phyloP scores from a whole-genome alignment of 164 flowering plant genomes.

The Magnolia kwangsiensis region DNA sequence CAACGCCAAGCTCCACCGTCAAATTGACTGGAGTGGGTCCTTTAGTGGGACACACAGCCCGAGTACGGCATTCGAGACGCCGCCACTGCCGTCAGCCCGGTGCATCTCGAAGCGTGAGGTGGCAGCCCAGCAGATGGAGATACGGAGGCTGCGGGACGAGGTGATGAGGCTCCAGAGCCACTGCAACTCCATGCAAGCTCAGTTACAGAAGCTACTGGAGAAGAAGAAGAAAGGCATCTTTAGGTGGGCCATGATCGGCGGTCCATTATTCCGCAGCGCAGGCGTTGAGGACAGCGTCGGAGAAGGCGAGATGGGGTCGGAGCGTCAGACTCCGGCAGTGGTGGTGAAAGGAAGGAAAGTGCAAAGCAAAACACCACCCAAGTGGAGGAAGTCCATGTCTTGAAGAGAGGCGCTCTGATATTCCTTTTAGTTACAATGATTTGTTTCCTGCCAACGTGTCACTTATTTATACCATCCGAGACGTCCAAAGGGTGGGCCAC shows the following conservation, averaged over 20 bases:
- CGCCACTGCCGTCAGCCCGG: slow-evolving; percentile 18
- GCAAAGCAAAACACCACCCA: slow-evolving; percentile 27
- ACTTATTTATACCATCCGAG: not conserved
- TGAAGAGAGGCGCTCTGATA: slow-evolving; percentile 11
- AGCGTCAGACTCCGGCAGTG: slow-evolving; percentile 33
- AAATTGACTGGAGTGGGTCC: slow-evolving; percentile 66
- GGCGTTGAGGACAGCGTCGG: slow-evolving; percentile 20
- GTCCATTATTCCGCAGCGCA: slow-evolving; percentile 20
- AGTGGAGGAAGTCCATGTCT: slow-evolving; percentile 71
- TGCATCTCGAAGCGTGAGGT: slow-evolving; percentile 64
- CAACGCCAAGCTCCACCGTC: slow-evolving; percentile 46
- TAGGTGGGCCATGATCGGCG: slow-evolving; percentile 55
- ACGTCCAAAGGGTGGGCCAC: too few relatives aligned
- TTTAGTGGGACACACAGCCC: slow-evolving; percentile 52
- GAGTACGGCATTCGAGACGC: slow-evolving; percentile 13
- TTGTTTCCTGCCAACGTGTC: too few relatives aligned
- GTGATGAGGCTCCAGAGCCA: slow-evolving; percentile 65
- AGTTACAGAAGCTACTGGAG: slow-evolving; percentile 54
- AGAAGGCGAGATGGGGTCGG: slow-evolving; percentile 28
- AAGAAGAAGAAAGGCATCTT: slow-evolving; percentile 48
- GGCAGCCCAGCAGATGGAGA: slow-evolving; percentile 51
- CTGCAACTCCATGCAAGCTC: slow-evolving; percentile 58
- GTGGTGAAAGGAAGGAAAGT: slow-evolving; percentile 28
- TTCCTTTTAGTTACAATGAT: too few relatives aligned
- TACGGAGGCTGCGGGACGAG: slow-evolving; percentile 61